Evolutionary conservation across 257 asterid genomes (phyloP), one percentile per base, ranked within the genome.

Genomic region (Dorcoceras hygrometricum): DNA sequence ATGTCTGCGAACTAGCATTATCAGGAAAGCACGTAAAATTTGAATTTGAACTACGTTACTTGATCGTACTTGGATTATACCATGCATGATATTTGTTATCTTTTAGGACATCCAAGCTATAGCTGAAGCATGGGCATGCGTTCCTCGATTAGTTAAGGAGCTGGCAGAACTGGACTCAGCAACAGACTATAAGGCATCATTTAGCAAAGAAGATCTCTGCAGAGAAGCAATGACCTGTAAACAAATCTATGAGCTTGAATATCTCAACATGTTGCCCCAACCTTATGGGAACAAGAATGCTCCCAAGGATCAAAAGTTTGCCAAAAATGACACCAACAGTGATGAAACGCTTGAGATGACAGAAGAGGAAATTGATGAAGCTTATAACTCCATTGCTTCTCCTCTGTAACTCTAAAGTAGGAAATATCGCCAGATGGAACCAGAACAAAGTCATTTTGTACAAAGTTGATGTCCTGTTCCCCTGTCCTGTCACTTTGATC

Each of bases 301-400:
- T 11, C 71, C 62, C 39, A 58, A 46, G 3, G 63, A 22, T 66
- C 73, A 75, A 32, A 61, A 65, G 23, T 63, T 29, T 63, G 75
- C 58, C 14, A 50, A 64, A 43, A 80, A 68, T 26, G 77, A 65
- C 32, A 58, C 75, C 29, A 95, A 90, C 60, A 88, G 92, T 57
- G 96, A 90, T 76, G 93, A 90, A 62, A 94, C 99, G 1, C 53
- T 94, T 57, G 97, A 86, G 86, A 88, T 94, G 99, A 85, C 96
- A 10, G 99, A 88, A 79, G 96, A 93, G n/a, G 99, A 93, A 72
- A 90, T 90, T 28, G 83, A 90, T 28, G 79, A 67, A 46, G 97
- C 99, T 61, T 90, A 81, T 68, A 74, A 73, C 73, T 61, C 75
- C 58, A 36, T 90, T 55, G 72, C 82, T 61, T 58, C 69, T 67